phyloP scores from a whole-genome alignment of 345 rosid genomes.

The Mallotus nudiflorus region DNA sequence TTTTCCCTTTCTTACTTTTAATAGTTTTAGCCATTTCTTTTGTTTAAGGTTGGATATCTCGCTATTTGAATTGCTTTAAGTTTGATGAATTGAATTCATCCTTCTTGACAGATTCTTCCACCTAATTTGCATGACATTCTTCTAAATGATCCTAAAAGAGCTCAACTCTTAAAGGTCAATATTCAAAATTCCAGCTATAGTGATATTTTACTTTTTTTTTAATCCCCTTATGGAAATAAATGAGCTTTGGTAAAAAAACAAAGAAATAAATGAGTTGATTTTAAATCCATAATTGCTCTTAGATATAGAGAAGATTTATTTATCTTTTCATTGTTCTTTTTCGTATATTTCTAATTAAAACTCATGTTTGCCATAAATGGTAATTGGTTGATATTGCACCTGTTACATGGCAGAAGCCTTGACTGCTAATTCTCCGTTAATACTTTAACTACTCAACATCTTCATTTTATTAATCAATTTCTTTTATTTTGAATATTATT shows the following conservation, averaged over 20 bases:
- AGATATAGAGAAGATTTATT: background rate
- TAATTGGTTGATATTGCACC: background rate
- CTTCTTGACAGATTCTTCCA: constrained; percentile 52
- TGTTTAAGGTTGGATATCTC: too few relatives aligned
- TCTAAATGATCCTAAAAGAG: constrained; percentile 46
- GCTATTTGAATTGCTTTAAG: too few relatives aligned
- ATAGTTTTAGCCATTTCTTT: too few relatives aligned
- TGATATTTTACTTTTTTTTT: too few relatives aligned
- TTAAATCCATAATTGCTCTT: background rate
- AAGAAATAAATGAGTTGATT: too few relatives aligned
- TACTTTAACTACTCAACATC: background rate
- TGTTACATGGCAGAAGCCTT: too few relatives aligned
- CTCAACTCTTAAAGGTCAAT: constrained; percentile 56
- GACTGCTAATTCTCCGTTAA: background rate
- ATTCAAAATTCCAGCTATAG: background rate
- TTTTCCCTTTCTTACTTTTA: too few relatives aligned
- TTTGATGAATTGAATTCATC: background rate
- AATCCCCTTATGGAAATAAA: too few relatives aligned
- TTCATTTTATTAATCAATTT: background rate
- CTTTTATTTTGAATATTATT: constrained; percentile 1
- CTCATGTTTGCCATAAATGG: background rate
- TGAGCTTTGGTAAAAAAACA: too few relatives aligned
- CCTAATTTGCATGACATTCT: constrained; percentile 47
- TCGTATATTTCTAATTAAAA: background rate
- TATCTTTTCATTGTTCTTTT: background rate